Percentiles rank a stretch among this genome's conserved stretches.
phyloP scores from a whole-genome alignment of 2,329 filamentous ascomycete species.

The Epichloe gansuensis region DNA sequence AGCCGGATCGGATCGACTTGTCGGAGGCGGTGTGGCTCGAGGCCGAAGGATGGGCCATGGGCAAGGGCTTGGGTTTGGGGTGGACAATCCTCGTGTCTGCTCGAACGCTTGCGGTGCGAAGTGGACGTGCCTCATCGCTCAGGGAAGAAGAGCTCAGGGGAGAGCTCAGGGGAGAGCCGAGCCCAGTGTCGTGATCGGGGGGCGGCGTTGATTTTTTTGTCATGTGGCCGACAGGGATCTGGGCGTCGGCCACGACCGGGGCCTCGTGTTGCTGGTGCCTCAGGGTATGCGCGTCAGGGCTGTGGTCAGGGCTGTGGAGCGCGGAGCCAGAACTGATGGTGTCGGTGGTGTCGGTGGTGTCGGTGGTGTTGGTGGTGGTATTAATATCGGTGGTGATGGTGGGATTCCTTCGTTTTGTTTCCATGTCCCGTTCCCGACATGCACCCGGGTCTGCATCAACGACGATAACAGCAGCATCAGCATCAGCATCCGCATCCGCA shows the following conservation, averaged over 20 bases:
- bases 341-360: slow-evolving; percentile 1
- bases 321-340: slow-evolving; percentile 5
- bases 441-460: slow-evolving; percentile 2
- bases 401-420: background rate
- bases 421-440: background rate
- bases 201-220: slow-evolving; percentile 6
- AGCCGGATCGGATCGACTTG: slow-evolving; percentile 45
- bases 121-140: slow-evolving; percentile 13
- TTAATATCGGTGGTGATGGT: slow-evolving; percentile 3
- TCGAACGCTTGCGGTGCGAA: slow-evolving; percentile 25
- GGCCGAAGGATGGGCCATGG: slow-evolving; percentile 35
- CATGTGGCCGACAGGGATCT: slow-evolving; percentile 5
- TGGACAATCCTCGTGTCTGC: slow-evolving; percentile 30
- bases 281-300: slow-evolving; percentile 6
- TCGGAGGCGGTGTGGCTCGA: slow-evolving; percentile 39
- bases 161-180: slow-evolving; percentile 4
- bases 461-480: background rate
- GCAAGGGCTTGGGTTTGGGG: slow-evolving; percentile 30
- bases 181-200: slow-evolving; percentile 2
- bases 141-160: background rate
- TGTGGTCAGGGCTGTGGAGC: slow-evolving; percentile 6
- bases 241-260: slow-evolving; percentile 1
- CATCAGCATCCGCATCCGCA: background rate
- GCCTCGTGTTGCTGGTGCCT: slow-evolving; percentile 7
- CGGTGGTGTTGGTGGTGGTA: too few species aligned